Percentiles rank a stretch among this genome's conserved stretches.
Evolutionary conservation across 2,329 filamentous ascomycete genomes (phyloP).

Genomic region (Aureobasidium sp.): DNA sequence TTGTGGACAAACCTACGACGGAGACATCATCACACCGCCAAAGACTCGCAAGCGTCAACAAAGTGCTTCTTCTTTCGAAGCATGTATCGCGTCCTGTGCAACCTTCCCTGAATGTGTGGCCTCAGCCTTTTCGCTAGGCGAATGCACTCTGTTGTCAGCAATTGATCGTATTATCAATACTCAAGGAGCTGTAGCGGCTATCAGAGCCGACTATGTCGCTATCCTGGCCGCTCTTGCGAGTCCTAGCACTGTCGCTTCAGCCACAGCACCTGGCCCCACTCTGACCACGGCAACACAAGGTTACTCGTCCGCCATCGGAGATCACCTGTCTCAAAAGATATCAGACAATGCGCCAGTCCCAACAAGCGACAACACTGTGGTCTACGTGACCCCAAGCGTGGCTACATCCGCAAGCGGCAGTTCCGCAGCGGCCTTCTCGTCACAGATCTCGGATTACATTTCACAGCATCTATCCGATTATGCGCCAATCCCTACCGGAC

Average conservation of each 20-base stretch:
- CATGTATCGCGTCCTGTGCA: slow-evolving; percentile 5
- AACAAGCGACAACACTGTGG: neutral
- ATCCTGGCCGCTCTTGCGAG: neutral
- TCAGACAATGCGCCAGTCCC: slow-evolving; percentile 2
- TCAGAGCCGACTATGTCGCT: slow-evolving; percentile 1
- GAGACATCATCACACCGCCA: neutral
- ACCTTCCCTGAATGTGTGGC: neutral
- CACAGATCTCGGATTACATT: neutral
- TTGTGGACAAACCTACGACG: slow-evolving; percentile 9
- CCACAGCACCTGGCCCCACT: neutral
- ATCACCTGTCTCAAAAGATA: neutral
- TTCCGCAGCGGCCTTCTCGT: neutral
- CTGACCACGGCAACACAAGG: neutral
- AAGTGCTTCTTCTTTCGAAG: neutral
- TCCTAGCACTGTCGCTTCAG: neutral
- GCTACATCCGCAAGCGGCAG: neutral
- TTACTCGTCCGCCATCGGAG: neutral
- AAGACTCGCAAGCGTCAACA: neutral
- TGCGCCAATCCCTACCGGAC: neutral
- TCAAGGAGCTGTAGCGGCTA: slow-evolving; percentile 6
- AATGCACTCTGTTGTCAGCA: slow-evolving; percentile 6
- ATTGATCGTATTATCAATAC: neutral
- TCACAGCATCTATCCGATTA: neutral
- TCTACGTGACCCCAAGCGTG: neutral
- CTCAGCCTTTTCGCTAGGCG: neutral